Base-by-base conservation (phyloP, 139 green algal genomes). In the Tetratostichococcus sp. region DNA sequence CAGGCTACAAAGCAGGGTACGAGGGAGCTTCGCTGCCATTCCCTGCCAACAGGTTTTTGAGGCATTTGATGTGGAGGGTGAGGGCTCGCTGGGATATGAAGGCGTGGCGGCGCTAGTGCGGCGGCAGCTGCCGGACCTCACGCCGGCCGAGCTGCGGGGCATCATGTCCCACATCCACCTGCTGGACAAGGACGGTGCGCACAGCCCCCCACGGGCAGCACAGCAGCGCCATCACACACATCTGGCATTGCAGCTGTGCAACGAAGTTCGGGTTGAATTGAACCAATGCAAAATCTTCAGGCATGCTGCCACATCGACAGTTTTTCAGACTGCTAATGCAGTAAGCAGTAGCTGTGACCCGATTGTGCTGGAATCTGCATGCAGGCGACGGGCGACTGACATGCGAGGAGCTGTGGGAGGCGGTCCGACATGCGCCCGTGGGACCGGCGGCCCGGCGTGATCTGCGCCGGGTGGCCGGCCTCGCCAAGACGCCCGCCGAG, bases 381-480 rank as follows among this genome's bases (percentile, higher is more conserved):
- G 58, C 58, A 66, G 58, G 62, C 62, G 30, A 68, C n/a, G 62
- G 62, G 28, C n/a, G 30, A 26, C 62, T 68, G 62, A 35, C 62
- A 2, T 68, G 30, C 19, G 30, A 68, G 4, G 62, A 68, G 62
- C 62, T 68, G 62, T 68, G 62, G 62, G 30, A 32, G 62, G 62
- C 26, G 62, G 62, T 68, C 5, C 62, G 30, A 2, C 62, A 34
- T 34, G 62, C 62, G 62, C 62, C 62, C 5, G 30, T 68, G 28
- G 28, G n/a, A 3, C 62, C 28, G 5, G 62, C 62, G 8, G 62
- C 62, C 2, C 62, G 62, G 26, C 62, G 62, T 3, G 62, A 68
- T 26, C 62, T 68, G 62, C 26, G 62, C 26, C 26, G 62, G 5
- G 62, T 68, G 25, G 62, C 62, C 2, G 26, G 62, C 62, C 62